Evolutionary conservation across 1,284 basidiomycete genomes (phyloP).

Genomic region (Irpex sp.): DNA sequence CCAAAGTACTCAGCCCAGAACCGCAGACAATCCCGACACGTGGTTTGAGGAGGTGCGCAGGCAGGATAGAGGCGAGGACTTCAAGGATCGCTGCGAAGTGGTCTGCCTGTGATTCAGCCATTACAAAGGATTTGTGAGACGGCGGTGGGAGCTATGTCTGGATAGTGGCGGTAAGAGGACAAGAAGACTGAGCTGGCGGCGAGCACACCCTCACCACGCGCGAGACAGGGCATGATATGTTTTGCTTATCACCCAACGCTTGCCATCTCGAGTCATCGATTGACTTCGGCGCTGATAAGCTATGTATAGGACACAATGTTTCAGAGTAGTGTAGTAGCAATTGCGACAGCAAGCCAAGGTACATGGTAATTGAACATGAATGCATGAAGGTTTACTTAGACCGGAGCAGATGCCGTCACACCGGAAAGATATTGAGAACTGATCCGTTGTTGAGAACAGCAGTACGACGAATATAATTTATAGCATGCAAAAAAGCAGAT

Average conservation of each 20-base stretch:
- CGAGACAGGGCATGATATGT: not conserved
- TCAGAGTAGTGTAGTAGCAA: too few relatives aligned
- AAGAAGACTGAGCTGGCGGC: not conserved
- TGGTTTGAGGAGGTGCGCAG: constrained; percentile 45
- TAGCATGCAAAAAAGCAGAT: not conserved
- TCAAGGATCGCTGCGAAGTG: constrained; percentile 35
- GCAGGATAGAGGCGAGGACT: constrained; percentile 35
- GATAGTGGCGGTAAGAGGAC: not conserved
- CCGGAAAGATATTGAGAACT: not conserved
- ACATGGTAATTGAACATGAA: not conserved
- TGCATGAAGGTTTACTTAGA: not conserved
- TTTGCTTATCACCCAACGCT: not conserved
- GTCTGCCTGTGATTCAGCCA: not conserved
- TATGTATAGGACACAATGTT: not conserved
- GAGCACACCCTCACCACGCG: not conserved
- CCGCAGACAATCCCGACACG: constrained; percentile 77
- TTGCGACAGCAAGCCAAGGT: too few relatives aligned
- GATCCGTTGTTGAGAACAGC: not conserved
- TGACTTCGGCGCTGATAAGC: not conserved
- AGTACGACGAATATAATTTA: not conserved
- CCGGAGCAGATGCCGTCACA: not conserved
- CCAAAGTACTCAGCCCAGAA: constrained; percentile 70
- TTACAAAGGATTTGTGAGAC: not conserved
- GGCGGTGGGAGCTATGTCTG: not conserved
- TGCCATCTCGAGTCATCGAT: not conserved